A percentile compares a stretch with the other conserved stretches of the same genome.
phyloP scores from a whole-genome alignment of 2,329 filamentous ascomycete genomes.

The Trichoderma oligosporum region DNA sequence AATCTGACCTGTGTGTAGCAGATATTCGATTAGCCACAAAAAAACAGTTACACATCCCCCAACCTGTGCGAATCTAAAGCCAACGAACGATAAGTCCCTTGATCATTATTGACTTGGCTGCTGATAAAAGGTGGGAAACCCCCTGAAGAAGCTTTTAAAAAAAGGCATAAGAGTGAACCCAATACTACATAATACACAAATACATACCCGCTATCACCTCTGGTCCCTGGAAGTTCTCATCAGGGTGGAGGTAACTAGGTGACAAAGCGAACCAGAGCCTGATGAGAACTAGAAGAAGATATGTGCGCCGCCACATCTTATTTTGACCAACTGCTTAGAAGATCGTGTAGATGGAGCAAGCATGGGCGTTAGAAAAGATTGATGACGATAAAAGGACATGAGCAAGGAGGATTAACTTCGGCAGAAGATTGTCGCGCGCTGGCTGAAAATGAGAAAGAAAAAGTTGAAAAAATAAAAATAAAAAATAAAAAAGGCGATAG shows the following conservation, averaged over 20 bases:
- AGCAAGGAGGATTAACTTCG: conserved; percentile 13
- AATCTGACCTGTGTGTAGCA: conserved; percentile 65
- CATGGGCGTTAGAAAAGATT: conserved; percentile 25
- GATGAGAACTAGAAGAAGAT: conserved; percentile 78
- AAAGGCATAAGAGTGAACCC: not conserved
- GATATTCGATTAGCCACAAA: not conserved
- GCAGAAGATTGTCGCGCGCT: not conserved
- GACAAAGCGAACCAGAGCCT: conserved; percentile 92
- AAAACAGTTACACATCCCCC: not conserved
- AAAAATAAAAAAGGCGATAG: not conserved
- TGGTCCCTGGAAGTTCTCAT: conserved; percentile 98
- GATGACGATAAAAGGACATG: conserved; percentile 21
- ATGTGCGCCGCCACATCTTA: conserved; percentile 86
- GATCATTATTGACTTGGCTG: no score
- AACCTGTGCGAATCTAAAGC: not conserved
- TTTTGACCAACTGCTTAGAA: conserved; percentile 20
- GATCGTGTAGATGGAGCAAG: conserved; percentile 26
- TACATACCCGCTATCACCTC: conserved; percentile 90
- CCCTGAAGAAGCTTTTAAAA: not conserved
- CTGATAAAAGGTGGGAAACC: not conserved
- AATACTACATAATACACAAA: not conserved
- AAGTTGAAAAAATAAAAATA: not conserved
- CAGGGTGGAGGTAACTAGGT: conserved; percentile 94
- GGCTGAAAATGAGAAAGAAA: not conserved
- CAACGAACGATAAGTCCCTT: not conserved